Conservation (phyloP, 257 asterid species). For the Solanum medicagineum region DNA sequence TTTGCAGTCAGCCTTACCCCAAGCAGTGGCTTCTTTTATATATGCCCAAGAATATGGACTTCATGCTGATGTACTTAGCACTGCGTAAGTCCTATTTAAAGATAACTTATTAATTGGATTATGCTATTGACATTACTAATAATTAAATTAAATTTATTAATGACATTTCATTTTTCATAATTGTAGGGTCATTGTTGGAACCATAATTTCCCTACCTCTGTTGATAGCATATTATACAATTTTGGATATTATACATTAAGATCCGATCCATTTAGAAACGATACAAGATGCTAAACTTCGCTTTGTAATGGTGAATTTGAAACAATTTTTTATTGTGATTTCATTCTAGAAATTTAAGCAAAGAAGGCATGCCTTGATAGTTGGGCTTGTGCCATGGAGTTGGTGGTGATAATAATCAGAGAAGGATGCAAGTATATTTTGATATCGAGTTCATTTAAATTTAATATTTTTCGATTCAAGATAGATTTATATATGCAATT, state of each 20-base stretch:
- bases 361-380: neutral
- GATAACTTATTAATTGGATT: neutral
- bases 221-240: neutral
- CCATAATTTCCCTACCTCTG: neutral
- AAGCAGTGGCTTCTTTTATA: constrained; percentile 12
- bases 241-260: neutral
- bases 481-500: neutral
- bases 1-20: constrained; percentile 20
- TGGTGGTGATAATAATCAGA: neutral
- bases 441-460: neutral
- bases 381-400: neutral
- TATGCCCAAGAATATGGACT: constrained; percentile 19
- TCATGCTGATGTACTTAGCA: constrained; percentile 16
- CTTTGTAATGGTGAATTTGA: neutral
- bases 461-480: neutral
- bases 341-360: neutral
- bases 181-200: constrained; percentile 1
- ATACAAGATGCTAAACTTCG: neutral
- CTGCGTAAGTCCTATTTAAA: constrained; percentile 9
- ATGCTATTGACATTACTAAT: neutral
- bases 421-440: neutral
- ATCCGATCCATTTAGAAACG: neutral
- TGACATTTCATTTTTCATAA: neutral
- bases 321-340: neutral
- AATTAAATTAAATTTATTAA: too few species aligned